Base-by-base conservation (phyloP, 129 eudicot species). In the Smallanthus sonchifolius region DNA sequence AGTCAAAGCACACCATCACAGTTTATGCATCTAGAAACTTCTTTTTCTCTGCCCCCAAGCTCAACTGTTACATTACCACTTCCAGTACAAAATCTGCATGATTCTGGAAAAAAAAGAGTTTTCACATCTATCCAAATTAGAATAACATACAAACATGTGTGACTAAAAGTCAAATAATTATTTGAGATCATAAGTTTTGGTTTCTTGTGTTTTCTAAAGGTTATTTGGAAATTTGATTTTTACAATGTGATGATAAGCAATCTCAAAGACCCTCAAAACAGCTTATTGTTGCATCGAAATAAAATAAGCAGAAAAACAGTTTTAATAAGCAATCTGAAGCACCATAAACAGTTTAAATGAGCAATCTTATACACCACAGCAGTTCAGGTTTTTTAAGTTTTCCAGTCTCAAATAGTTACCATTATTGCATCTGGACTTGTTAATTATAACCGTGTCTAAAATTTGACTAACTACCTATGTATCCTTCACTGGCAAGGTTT, bases 11-110 rank as follows among this genome's bases (percentile, higher is more conserved):
- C 89, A 20, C 98, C 98, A 40, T 91, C 98, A 67, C 97, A 94
- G 38, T 94, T 94, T 19, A 94, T 94, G 97, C 98, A 94, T 48
- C 70, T 67, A 0, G 98, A 94, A 49, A 86, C 93, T 86, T 94
- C 98, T 77, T 82, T 94, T 76, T 94, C 96, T 2, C 76, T 91
- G 0, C 91, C 97, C n/a, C 98, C 98, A 54, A 94, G 97, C 79
- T 91, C 97, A 34, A 94, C 97, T 0, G 91, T 73, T 74, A 94
- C 84, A 36, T 14, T 83, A 45, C 98, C 97, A 63, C 78, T 82
- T 65, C 98, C 98, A 77, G 81, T 39, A 90, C 98, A 94, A 75
- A 94, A 88, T 82, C 98, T 88, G 81, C 98, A 94, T 67, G 72
- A 76, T 77, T 90, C 98, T 94, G 91, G 47, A 61, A 36, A 32